These are phyloP conservation scores for Diaporthe sp. DNA, from an alignment of 2,329 filamentous ascomycete genomes.

Conservation along the genomic window DNA sequence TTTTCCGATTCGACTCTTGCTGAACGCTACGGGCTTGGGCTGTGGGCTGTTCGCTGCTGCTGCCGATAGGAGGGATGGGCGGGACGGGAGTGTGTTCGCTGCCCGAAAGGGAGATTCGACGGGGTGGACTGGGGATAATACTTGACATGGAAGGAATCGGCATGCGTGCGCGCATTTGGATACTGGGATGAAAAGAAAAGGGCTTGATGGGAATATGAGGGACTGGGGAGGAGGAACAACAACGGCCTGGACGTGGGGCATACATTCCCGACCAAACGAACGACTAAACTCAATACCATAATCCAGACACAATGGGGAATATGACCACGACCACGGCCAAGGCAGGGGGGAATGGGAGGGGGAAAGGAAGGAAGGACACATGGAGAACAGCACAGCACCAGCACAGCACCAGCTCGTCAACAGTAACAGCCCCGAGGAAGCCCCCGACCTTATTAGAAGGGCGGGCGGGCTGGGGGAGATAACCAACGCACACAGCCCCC, in stretches of 20 bases:
- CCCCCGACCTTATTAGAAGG: neutral
- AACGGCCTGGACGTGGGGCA: neutral
- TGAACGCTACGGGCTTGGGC: neutral
- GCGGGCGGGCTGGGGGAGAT: neutral
- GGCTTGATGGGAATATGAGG: neutral
- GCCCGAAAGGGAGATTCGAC: no score
- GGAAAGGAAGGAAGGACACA: neutral
- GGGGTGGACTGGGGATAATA: neutral
- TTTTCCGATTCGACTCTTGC: neutral
- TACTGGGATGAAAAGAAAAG: neutral
- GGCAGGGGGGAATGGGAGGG: neutral
- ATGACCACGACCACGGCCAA: neutral
- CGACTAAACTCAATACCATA: neutral
- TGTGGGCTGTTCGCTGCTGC: neutral
- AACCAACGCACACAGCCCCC: neutral
- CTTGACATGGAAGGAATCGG: neutral
- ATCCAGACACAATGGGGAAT: neutral
- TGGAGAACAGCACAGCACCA: neutral
- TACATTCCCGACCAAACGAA: neutral
- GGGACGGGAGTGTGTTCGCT: no score
- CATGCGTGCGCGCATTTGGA: slow-evolving; percentile 14
- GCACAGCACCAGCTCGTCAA: neutral
- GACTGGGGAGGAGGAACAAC: neutral
- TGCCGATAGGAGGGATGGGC: neutral
- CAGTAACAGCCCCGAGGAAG: neutral